Conservation (phyloP, 2,329 filamentous ascomycete genomes). For the Chlorencoelia australis region DNA sequence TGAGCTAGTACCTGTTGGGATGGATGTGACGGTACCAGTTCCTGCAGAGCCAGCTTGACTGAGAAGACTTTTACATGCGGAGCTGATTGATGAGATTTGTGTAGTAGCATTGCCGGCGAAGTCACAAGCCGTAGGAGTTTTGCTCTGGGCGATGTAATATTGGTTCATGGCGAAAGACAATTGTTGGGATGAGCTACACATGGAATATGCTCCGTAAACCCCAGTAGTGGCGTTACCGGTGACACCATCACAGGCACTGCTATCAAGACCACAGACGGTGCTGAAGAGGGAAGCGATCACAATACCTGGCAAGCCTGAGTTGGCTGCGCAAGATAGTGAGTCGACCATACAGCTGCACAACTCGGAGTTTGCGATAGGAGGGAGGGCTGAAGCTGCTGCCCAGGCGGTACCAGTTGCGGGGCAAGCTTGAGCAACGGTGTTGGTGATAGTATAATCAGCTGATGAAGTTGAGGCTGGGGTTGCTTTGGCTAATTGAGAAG, state of each 20-base stretch:
- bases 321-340: constrained; percentile 60
- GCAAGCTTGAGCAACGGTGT: constrained; percentile 59
- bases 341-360: constrained; percentile 83
- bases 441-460: constrained; percentile 61
- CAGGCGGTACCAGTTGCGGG: constrained; percentile 56
- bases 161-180: constrained; percentile 64
- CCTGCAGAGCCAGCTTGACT: constrained; percentile 52
- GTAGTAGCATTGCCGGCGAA: constrained; percentile 58
- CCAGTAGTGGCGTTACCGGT: constrained; percentile 55
- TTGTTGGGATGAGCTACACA: constrained; percentile 63
- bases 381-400: constrained; percentile 61
- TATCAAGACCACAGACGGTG: constrained; percentile 54
- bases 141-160: constrained; percentile 54
- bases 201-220: constrained; percentile 66
- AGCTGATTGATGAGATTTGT: constrained; percentile 36
- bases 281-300: constrained; percentile 61
- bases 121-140: constrained; percentile 51
- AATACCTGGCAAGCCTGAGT: constrained; percentile 43
- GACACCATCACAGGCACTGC: constrained; percentile 56
- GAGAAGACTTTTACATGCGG: constrained; percentile 49
- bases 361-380: constrained; percentile 66
- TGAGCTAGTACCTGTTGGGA: constrained; percentile 31
- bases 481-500: constrained; percentile 57
- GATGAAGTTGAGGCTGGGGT: constrained; percentile 56
- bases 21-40: constrained; percentile 42